These are phyloP conservation scores for Geopyxis carbonaria DNA, from an alignment of 495 filamentous ascomycete species.

Conservation along the genomic window DNA sequence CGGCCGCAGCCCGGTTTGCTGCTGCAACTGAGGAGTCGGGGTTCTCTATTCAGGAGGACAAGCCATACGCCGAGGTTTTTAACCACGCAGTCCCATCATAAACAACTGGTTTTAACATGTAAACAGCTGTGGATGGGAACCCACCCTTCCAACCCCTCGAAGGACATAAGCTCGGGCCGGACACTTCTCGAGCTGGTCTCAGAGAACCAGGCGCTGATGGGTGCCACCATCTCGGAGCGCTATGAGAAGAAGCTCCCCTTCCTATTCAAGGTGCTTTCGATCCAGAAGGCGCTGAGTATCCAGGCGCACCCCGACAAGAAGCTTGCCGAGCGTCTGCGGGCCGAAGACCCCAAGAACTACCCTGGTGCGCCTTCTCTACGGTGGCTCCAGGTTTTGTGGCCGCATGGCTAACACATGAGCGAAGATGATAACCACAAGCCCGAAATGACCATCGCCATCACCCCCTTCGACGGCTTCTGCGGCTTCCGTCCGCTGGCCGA, in stretches of 20 bases:
- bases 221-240: conserved; percentile 46
- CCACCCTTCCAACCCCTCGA: conserved; percentile 86
- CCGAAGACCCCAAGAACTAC: conserved; percentile 78
- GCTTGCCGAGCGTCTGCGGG: conserved; percentile 76
- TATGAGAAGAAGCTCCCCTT: conserved; percentile 79
- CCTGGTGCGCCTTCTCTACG: conserved; percentile 36
- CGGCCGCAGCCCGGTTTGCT: conserved; percentile 61
- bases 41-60: conserved; percentile 61
- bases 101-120: neutral
- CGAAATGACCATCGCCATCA: conserved; percentile 96
- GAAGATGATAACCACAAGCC: conserved; percentile 97
- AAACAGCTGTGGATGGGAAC: conserved; percentile 94
- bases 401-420: neutral
- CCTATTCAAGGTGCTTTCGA: conserved; percentile 91
- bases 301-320: conserved; percentile 98
- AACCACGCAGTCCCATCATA: neutral
- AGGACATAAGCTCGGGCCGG: conserved; percentile 66
- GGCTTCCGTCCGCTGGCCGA: conserved; percentile 80
- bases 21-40: conserved; percentile 53
- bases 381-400: no score
- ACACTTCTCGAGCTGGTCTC: conserved; percentile 78
- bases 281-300: conserved; percentile 86
- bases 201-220: conserved; percentile 70
- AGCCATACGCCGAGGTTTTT: conserved; percentile 73
- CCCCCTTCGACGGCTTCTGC: conserved; percentile 86